Conservation (phyloP, 306 rosid species). For the Vigna reflexopilosa region DNA sequence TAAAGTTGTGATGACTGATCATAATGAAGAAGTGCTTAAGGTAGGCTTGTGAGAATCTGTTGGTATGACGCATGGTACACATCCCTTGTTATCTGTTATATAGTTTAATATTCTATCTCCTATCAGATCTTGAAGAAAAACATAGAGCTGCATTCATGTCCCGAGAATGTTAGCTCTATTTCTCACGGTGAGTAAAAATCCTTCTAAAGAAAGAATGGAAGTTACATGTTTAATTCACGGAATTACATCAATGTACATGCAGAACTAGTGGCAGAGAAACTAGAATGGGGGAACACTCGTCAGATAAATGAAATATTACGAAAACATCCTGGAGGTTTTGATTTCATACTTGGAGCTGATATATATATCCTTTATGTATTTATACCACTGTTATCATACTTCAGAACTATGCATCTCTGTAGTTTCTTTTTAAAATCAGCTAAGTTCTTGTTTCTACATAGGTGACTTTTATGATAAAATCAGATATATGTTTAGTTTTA, state of each 20-base stretch:
- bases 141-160: slow-evolving; percentile 76
- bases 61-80: slow-evolving; percentile 36
- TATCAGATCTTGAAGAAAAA: slow-evolving; percentile 84
- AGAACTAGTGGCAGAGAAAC: slow-evolving; percentile 77
- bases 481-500: too few species aligned
- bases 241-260: slow-evolving; percentile 41
- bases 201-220: slow-evolving; percentile 30
- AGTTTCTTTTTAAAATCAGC: slow-evolving; percentile 18
- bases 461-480: too few species aligned
- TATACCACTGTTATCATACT: slow-evolving; percentile 29
- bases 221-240: slow-evolving; percentile 26
- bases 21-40: slow-evolving; percentile 94
- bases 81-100: slow-evolving; percentile 30
- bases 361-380: slow-evolving; percentile 73
- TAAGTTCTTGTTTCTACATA: background rate
- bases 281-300: slow-evolving; percentile 88
- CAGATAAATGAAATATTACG: slow-evolving; percentile 68
- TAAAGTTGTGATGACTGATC: slow-evolving; percentile 81
- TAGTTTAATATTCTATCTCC: slow-evolving; percentile 44
- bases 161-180: slow-evolving; percentile 53
- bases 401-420: slow-evolving; percentile 17
- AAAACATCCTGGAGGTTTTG: slow-evolving; percentile 71
- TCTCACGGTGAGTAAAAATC: slow-evolving; percentile 62
- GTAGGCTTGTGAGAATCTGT: slow-evolving; percentile 55
- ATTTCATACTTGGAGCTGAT: slow-evolving; percentile 92